phyloP scores from a whole-genome alignment of 176 grass and related monocot species.

The Echinochloa phyllopogon region DNA sequence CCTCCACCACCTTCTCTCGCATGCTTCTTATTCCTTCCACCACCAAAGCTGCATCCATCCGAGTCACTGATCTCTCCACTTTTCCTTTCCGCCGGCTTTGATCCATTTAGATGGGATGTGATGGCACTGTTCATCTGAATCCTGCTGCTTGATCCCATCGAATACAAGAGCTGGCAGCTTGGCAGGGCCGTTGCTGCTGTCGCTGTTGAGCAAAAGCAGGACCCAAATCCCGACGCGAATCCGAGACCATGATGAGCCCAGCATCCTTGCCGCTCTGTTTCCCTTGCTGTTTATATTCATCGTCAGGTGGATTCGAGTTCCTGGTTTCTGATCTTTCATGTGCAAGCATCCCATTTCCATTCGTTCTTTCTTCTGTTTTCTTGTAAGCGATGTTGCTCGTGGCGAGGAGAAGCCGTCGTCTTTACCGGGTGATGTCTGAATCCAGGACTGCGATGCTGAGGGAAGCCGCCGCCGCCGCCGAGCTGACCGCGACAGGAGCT shows the following conservation, averaged over 20 bases:
- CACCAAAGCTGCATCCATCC: conserved; percentile 24
- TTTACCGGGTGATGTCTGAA: neutral
- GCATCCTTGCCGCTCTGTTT: neutral
- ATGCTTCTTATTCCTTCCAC: conserved; percentile 52
- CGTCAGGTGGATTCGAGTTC: neutral
- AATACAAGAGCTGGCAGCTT: neutral
- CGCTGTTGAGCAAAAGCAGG: conserved; percentile 29
- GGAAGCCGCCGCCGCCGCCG: conserved; percentile 21
- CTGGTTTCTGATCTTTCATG: neutral
- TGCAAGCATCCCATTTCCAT: neutral
- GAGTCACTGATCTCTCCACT: neutral
- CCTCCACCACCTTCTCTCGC: conserved; percentile 4
- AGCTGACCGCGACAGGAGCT: neutral
- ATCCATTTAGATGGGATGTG: conserved; percentile 17
- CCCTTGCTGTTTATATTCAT: neutral
- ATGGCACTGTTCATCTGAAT: conserved; percentile 8
- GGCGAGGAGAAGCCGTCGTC: conserved; percentile 6
- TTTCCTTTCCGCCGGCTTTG: conserved; percentile 2
- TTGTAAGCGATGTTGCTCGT: neutral
- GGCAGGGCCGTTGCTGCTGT: neutral
- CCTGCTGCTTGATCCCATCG: neutral
- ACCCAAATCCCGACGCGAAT: conserved; percentile 34
- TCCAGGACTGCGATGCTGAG: conserved; percentile 48
- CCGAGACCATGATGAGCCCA: conserved; percentile 14
- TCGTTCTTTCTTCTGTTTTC: neutral